phyloP scores from a whole-genome alignment of 2,329 filamentous ascomycete species.

The Stachybotrys elegans region DNA sequence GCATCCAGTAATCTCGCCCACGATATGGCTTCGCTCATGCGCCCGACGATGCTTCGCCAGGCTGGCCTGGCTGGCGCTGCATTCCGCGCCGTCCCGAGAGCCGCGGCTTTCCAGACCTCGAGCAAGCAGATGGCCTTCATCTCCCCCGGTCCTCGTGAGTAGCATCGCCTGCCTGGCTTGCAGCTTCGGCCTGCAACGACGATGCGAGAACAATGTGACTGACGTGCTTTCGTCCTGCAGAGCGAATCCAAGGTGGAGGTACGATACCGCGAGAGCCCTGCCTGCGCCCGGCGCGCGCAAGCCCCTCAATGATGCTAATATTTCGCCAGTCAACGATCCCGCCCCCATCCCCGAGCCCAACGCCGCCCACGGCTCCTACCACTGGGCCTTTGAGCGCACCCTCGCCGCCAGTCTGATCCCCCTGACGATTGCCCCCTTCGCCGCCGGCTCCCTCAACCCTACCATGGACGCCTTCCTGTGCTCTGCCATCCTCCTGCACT shows the following conservation, averaged over 20 bases:
- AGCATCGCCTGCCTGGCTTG: background rate
- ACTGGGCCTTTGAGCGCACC: constrained; percentile 94
- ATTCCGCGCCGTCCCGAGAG: constrained; percentile 40
- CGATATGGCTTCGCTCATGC: constrained; percentile 57
- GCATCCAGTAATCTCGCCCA: too few relatives aligned
- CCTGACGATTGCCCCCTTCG: constrained; percentile 85
- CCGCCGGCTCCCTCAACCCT: constrained; percentile 85
- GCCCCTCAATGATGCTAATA: constrained; percentile 8
- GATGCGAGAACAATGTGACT: background rate
- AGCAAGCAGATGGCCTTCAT: constrained; percentile 72
- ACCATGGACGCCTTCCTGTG: constrained; percentile 81
- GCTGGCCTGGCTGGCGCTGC: constrained; percentile 35
- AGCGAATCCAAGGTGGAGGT: constrained; percentile 72
- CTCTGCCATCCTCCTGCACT: constrained; percentile 80
- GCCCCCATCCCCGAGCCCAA: constrained; percentile 66
- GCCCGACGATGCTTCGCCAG: constrained; percentile 51
- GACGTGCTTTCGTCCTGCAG: constrained; percentile 35
- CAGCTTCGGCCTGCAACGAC: background rate
- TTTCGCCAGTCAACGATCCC: constrained; percentile 89
- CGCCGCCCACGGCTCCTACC: constrained; percentile 87
- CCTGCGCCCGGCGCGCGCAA: constrained; percentile 1
- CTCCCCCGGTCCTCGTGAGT: constrained; percentile 79
- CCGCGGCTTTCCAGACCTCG: constrained; percentile 84
- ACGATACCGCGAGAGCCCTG: too few relatives aligned
- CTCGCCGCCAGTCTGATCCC: constrained; percentile 79